These are phyloP conservation scores for Saccharomyces paradoxus DNA, from an alignment of 805 yeast species.

Conservation along the genomic window DNA sequence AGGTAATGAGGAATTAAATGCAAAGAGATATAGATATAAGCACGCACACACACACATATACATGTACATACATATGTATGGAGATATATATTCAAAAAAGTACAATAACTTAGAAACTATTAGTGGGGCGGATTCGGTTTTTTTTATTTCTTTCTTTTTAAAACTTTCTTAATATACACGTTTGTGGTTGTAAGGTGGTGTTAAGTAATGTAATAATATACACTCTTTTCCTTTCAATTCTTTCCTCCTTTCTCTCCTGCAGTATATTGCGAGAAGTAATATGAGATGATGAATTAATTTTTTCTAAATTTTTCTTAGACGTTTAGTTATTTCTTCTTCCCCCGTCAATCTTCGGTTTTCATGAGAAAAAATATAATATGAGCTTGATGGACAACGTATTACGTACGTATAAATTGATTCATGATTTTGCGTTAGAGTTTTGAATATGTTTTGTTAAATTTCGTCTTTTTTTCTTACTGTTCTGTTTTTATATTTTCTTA, in stretches of 20 bases:
- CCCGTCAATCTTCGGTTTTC: neutral
- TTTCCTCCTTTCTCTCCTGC: neutral
- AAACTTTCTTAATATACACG: neutral
- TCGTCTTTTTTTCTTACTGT: neutral
- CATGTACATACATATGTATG: neutral
- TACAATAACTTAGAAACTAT: neutral
- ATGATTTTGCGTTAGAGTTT: neutral
- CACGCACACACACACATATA: neutral
- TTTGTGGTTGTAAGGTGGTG: neutral
- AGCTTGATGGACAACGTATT: neutral
- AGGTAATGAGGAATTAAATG: neutral
- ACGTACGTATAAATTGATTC: neutral
- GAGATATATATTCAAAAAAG: neutral
- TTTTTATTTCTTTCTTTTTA: neutral
- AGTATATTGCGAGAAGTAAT: neutral
- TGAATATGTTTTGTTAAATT: neutral
- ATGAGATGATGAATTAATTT: neutral
- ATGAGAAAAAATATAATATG: neutral
- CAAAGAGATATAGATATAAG: neutral
- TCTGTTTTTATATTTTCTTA: conserved; percentile 7
- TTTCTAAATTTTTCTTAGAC: neutral
- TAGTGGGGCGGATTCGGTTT: neutral
- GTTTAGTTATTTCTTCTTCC: neutral
- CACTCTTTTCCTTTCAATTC: neutral
- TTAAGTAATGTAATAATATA: neutral